These are phyloP conservation scores for Haemoproteus tartakovskyi DNA, from an alignment of 169 alveolate genomes.

Conservation along the genomic window DNA sequence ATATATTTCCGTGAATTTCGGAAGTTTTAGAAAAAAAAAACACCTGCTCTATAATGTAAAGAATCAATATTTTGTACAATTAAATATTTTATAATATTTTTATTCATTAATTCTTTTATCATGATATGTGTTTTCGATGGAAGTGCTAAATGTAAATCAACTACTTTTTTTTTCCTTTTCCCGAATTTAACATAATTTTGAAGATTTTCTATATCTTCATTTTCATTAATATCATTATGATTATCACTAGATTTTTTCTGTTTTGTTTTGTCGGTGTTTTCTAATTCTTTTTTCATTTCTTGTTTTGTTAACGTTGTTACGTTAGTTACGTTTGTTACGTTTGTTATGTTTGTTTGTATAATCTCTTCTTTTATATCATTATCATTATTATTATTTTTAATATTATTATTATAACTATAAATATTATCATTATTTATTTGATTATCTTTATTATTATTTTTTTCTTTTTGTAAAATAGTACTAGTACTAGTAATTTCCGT, in stretches of 20 bases:
- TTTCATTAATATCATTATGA: not conserved
- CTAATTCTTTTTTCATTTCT: not conserved
- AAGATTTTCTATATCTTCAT: not conserved
- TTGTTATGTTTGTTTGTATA: not conserved
- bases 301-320: slow-evolving; percentile 7
- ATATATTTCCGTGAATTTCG: slow-evolving; percentile 84
- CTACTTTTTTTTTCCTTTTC: slow-evolving; percentile 70
- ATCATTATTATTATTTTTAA: no score
- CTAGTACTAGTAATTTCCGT: no score
- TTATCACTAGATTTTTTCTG: not conserved
- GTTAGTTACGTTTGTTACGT: not conserved
- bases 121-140: slow-evolving; percentile 82
- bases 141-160: slow-evolving; percentile 79
- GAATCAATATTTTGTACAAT: slow-evolving; percentile 85
- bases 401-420: no score
- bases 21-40: slow-evolving; percentile 71
- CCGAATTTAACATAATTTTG: slow-evolving; percentile 58
- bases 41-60: slow-evolving; percentile 80
- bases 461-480: no score
- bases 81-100: slow-evolving; percentile 67
- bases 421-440: no score
- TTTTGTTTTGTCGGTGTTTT: not conserved
- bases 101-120: slow-evolving; percentile 70
- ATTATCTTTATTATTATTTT: no score
- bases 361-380: not conserved